Evolutionary conservation across 208 protist genomes (phyloP).

Genomic region (Crithidia thermophila): DNA sequence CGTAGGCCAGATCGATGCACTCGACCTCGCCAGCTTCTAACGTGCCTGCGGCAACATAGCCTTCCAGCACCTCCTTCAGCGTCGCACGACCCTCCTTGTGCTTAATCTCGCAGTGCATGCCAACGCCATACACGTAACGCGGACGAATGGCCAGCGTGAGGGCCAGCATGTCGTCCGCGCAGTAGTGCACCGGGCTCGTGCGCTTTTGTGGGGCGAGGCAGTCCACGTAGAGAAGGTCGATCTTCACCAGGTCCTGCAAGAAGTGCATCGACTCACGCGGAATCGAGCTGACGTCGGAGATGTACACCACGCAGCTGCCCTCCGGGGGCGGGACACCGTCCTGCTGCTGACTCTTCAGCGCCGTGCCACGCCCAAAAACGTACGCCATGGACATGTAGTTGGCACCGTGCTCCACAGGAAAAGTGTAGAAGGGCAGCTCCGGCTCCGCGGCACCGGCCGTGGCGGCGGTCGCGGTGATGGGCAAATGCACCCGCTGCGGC

Average conservation of each 20-base stretch:
- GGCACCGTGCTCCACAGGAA: constrained; percentile 78
- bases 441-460: neutral
- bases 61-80: constrained; percentile 39
- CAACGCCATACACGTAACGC: constrained; percentile 54
- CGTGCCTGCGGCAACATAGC: constrained; percentile 25
- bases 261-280: constrained; percentile 71
- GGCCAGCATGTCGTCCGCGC: constrained; percentile 63
- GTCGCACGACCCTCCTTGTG: constrained; percentile 38
- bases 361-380: constrained; percentile 78
- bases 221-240: constrained; percentile 82
- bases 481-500: constrained; percentile 52
- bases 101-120: constrained; percentile 83
- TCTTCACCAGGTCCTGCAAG: constrained; percentile 70
- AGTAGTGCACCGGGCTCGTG: constrained; percentile 57
- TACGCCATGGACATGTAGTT: constrained; percentile 83
- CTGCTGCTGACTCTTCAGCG: constrained; percentile 46
- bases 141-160: constrained; percentile 57
- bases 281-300: constrained; percentile 76
- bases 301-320: constrained; percentile 76
- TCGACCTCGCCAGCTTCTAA: constrained; percentile 41
- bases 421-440: constrained; percentile 61
- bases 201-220: constrained; percentile 51
- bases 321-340: neutral
- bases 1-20: constrained; percentile 64
- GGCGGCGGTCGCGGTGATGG: constrained; percentile 26